Percentiles rank a stretch among this genome's conserved stretches.
phyloP scores from a whole-genome alignment of 768 basidiomycete species.

The Hydnum rufescens region DNA sequence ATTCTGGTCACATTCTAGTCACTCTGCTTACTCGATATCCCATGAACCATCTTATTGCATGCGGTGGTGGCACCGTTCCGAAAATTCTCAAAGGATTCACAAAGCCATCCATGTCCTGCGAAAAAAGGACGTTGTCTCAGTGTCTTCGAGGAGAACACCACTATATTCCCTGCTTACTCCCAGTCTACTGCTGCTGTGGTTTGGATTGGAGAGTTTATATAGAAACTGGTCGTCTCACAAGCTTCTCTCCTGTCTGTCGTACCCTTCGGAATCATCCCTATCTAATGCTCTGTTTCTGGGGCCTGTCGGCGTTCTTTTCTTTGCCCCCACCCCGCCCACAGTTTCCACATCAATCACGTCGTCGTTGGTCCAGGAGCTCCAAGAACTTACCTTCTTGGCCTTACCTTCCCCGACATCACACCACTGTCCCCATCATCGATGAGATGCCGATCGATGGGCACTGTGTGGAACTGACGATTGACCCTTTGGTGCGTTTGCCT shows the following conservation, averaged over 20 bases:
- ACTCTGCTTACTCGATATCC: background rate
- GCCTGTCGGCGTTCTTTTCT: background rate
- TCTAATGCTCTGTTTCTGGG: background rate
- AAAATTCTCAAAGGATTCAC: background rate
- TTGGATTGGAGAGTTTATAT: background rate
- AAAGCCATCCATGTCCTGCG: background rate
- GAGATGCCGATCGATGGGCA: background rate
- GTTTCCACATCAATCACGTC: background rate
- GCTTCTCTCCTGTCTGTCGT: background rate
- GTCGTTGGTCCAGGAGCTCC: background rate
- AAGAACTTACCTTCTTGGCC: background rate
- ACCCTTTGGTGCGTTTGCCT: too few species aligned
- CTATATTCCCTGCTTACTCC: background rate
- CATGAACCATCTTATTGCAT: background rate
- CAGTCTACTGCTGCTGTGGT: background rate
- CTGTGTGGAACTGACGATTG: too few species aligned
- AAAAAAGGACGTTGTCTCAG: constrained; percentile 1
- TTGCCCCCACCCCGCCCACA: background rate
- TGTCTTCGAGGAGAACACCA: background rate
- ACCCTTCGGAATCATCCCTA: background rate
- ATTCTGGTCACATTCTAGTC: background rate
- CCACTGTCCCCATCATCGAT: background rate
- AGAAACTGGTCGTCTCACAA: background rate
- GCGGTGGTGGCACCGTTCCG: constrained; percentile 1
- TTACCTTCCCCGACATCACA: background rate